Evolutionary conservation across 352 stramenopile genomes (phyloP), one percentile per base, ranked within the genome.

Genomic region (Stramenopiles sp.): DNA sequence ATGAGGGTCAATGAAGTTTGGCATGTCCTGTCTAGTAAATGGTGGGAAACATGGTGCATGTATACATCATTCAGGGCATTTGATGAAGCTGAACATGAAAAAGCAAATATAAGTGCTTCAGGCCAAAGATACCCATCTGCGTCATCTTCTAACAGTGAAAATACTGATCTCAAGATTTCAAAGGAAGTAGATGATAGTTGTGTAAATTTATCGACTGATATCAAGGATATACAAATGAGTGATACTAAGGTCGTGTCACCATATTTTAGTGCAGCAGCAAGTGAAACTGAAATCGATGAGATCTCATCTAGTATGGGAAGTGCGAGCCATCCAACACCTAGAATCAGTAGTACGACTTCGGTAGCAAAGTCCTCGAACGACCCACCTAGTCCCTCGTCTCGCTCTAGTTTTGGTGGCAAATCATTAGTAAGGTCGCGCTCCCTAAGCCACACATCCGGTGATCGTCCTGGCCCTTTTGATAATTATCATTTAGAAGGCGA

Each of bases 21-120:
- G 71, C 71, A 78, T 33, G 71, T 78, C 4, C 14, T 78, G 31
- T 78, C 71, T 31, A 33, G 71, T 14, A 78, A 78, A 33, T 78
- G 71, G 71, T 78, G 71, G 71, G 71, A 78, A 78, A 33, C 30
- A 14, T 78, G 71, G 71, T 78, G 71, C 71, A 31, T 78, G 30
- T 78, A 78, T 33, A 78, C 71, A 8, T 33, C 30, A 14, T 78
- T 14, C 14, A 4, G 71, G 8, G 71, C 71, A 33, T 78, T 78
- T 33, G 71, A 78, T 55, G 4, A 14, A 14, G 39, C 39, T 14
- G 4, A 55, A 14, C 4, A 55, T 55, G 39, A 55, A 55, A 55
- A 4, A 55, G 4, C 4, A 55, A 55, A 55, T 14, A 55, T 14
- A 55, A 14, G 39, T 55, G 14, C 4, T 14, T 55, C 14, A n/a